These are phyloP conservation scores for Pelargonium cotyledonis DNA, from an alignment of 441 rosid genomes.

Conservation along the genomic window DNA sequence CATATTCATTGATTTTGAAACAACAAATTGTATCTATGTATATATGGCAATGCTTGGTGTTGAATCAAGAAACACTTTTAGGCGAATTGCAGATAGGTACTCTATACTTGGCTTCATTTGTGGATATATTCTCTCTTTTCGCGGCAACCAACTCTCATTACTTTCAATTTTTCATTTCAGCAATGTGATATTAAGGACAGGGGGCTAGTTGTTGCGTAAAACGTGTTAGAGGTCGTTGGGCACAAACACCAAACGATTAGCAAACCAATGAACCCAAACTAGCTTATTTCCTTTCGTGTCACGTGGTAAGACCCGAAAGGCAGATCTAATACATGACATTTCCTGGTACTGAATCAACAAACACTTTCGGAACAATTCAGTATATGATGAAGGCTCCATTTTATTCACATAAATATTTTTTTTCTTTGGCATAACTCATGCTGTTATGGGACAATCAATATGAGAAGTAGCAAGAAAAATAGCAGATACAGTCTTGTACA, in stretches of 20 bases:
- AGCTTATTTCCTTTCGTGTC: too few relatives aligned
- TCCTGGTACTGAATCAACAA: background rate
- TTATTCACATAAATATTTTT: background rate
- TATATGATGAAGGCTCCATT: background rate
- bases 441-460: background rate
- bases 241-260: too few relatives aligned
- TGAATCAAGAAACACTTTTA: background rate
- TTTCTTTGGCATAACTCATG: background rate
- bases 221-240: too few relatives aligned
- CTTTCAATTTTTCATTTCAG: too few relatives aligned
- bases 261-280: too few relatives aligned
- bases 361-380: background rate
- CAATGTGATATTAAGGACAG: too few relatives aligned
- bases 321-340: background rate
- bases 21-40: background rate
- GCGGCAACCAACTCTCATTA: too few relatives aligned
- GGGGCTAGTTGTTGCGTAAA: too few relatives aligned
- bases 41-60: background rate
- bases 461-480: background rate
- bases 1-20: background rate
- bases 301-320: too few relatives aligned
- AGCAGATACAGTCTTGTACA: background rate
- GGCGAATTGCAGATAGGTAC: too few relatives aligned
- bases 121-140: too few relatives aligned
- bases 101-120: too few relatives aligned